These are phyloP conservation scores for Boletus eberwhitei DNA, from an alignment of 768 basidiomycete genomes.

Conservation along the genomic window DNA sequence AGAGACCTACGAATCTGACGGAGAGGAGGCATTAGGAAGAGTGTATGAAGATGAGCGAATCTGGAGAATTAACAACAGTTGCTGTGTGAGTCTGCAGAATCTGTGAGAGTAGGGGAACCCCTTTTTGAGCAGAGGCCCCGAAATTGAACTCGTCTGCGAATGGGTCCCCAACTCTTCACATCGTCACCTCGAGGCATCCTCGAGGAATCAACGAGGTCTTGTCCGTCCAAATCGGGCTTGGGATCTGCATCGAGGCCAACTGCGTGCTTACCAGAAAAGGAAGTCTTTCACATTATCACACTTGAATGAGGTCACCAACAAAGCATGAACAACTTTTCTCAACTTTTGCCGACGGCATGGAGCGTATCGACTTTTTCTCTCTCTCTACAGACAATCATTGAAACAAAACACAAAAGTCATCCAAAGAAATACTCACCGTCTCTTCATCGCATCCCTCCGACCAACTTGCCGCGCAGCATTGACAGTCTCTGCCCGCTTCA, in stretches of 20 bases:
- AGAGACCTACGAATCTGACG: constrained; percentile 42
- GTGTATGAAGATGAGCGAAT: background rate
- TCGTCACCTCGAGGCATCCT: constrained; percentile 40
- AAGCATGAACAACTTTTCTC: constrained; percentile 5
- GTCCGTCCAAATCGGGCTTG: constrained; percentile 24
- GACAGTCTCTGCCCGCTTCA: constrained; percentile 73
- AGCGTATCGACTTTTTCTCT: no score
- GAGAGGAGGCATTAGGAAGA: constrained; percentile 29
- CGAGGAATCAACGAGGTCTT: constrained; percentile 28
- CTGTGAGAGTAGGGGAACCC: constrained; percentile 10
- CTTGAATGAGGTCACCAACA: background rate
- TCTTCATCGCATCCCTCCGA: constrained; percentile 67
- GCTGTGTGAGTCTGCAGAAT: constrained; percentile 5
- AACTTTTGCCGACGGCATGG: constrained; percentile 3
- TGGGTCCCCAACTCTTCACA: constrained; percentile 31
- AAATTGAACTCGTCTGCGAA: constrained; percentile 16
- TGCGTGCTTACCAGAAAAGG: constrained; percentile 1
- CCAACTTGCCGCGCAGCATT: constrained; percentile 69
- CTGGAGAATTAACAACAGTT: background rate
- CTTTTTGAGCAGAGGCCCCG: constrained; percentile 31
- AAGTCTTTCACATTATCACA: constrained; percentile 12
- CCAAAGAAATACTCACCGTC: constrained; percentile 43
- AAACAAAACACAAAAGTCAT: background rate
- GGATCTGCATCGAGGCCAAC: constrained; percentile 28
- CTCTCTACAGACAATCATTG: constrained; percentile 48